Percentiles rank a stretch among this genome's conserved stretches.
These are phyloP conservation scores for Xylaria nigripes DNA, from an alignment of 495 filamentous ascomycete genomes.

Conservation along the genomic window DNA sequence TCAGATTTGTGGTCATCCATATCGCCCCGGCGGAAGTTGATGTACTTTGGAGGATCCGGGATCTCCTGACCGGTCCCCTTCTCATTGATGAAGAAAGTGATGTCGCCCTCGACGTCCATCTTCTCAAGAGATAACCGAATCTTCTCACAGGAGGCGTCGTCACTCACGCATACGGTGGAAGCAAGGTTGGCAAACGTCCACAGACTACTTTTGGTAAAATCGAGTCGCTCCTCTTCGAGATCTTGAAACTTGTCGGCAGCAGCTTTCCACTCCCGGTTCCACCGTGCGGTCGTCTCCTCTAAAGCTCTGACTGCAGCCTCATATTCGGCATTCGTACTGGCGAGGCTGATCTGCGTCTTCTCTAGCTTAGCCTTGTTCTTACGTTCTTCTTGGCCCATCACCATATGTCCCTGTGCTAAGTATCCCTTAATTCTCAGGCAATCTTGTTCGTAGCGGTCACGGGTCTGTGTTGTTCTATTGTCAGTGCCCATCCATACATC, in stretches of 20 bases:
- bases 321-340: conserved; percentile 85
- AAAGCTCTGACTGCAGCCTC: conserved; percentile 83
- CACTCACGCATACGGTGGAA: conserved; percentile 97
- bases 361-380: conserved; percentile 99
- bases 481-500: conserved; percentile 20
- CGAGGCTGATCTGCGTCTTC: conserved; percentile 94
- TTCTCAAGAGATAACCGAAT: conserved; percentile 90
- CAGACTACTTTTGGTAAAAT: conserved; percentile 93
- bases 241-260: conserved; percentile 99
- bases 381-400: conserved; percentile 98
- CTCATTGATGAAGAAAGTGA: conserved; percentile 80
- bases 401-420: conserved; percentile 97
- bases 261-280: conserved; percentile 97
- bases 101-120: conserved; percentile 96
- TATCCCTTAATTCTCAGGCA: conserved; percentile 98
- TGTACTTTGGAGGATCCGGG: conserved; percentile 92
- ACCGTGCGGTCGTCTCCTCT: conserved; percentile 91
- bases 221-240: conserved; percentile 91
- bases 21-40: conserved; percentile 96
- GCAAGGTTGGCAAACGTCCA: conserved; percentile 97
- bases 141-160: conserved; percentile 95
- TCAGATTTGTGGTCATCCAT: conserved; percentile 73
- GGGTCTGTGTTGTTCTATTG: conserved; percentile 45
- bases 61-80: conserved; percentile 92
- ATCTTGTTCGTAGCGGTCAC: conserved; percentile 93